Conservation (phyloP, 345 rosid genomes). For the Carallia pectinifolia region DNA sequence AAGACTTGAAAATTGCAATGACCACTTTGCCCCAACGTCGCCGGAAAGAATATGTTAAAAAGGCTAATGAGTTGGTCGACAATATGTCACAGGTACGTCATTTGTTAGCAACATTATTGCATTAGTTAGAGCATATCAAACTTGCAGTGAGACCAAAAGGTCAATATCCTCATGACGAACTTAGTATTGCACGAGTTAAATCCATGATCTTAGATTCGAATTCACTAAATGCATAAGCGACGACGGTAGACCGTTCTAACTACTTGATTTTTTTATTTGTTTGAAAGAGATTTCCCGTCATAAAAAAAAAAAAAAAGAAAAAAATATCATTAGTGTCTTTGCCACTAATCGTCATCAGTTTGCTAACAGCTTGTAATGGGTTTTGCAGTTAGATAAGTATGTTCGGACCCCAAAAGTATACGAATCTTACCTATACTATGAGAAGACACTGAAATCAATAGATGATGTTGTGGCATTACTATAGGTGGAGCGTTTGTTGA, state of each 20-base stretch:
- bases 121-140: neutral
- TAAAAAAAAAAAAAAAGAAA: too few species aligned
- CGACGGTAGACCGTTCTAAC: too few species aligned
- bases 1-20: conserved; percentile 76
- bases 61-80: conserved; percentile 67
- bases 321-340: too few species aligned
- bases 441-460: conserved; percentile 77
- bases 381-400: conserved; percentile 58
- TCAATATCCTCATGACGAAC: too few species aligned
- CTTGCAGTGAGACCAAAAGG: too few species aligned
- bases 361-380: neutral
- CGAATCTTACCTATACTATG: conserved; percentile 83
- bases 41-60: conserved; percentile 53
- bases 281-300: too few species aligned
- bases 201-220: too few species aligned
- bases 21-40: conserved; percentile 53
- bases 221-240: too few species aligned
- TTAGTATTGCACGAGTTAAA: too few species aligned
- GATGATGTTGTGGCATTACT: conserved; percentile 64
- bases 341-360: neutral
- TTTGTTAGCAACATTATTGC: neutral
- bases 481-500: neutral
- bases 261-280: too few species aligned
- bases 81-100: conserved; percentile 70
- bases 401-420: conserved; percentile 84